These are phyloP conservation scores for Aspergillus fumigatiaffinis DNA, from an alignment of 2,329 filamentous ascomycete species.

Conservation along the genomic window DNA sequence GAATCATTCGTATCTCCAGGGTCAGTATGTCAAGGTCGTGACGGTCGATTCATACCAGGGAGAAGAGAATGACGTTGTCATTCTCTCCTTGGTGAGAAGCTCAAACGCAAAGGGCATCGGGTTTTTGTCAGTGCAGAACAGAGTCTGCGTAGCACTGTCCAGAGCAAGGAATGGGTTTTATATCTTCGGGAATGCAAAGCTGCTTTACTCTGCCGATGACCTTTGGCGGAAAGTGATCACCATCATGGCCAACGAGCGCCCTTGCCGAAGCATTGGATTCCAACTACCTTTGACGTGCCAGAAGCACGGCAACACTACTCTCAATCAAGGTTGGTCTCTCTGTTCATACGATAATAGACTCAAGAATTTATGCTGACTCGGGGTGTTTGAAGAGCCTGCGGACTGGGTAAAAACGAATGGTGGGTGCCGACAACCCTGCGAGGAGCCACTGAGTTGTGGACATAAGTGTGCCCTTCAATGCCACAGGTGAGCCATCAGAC, in stretches of 20 bases:
- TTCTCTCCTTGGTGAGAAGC: conserved; percentile 77
- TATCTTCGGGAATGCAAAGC: conserved; percentile 71
- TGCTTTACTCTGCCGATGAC: conserved; percentile 44
- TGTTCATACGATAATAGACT: background rate
- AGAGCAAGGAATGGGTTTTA: conserved; percentile 77
- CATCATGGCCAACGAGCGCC: conserved; percentile 33
- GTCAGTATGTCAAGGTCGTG: conserved; percentile 56
- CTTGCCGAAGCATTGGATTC: conserved; percentile 38
- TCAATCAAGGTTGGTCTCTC: conserved; percentile 43
- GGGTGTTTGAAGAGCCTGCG: conserved; percentile 36
- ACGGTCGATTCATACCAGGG: conserved; percentile 90
- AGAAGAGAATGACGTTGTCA: conserved; percentile 79
- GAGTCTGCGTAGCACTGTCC: conserved; percentile 60
- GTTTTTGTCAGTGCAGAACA: conserved; percentile 65
- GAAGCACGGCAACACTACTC: conserved; percentile 52
- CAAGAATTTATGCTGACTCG: conserved; percentile 5
- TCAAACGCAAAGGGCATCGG: conserved; percentile 59
- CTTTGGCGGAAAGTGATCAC: conserved; percentile 52
- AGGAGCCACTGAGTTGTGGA: conserved; percentile 44
- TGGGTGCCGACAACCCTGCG: conserved; percentile 51
- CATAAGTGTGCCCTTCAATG: conserved; percentile 52
- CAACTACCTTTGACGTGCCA: conserved; percentile 61
- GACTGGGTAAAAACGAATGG: conserved; percentile 54
- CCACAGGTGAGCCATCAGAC: conserved; percentile 43
- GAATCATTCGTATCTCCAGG: conserved; percentile 42